Conservation (phyloP, 2,329 filamentous ascomycete species). For the Akanthomyces lecanii region DNA sequence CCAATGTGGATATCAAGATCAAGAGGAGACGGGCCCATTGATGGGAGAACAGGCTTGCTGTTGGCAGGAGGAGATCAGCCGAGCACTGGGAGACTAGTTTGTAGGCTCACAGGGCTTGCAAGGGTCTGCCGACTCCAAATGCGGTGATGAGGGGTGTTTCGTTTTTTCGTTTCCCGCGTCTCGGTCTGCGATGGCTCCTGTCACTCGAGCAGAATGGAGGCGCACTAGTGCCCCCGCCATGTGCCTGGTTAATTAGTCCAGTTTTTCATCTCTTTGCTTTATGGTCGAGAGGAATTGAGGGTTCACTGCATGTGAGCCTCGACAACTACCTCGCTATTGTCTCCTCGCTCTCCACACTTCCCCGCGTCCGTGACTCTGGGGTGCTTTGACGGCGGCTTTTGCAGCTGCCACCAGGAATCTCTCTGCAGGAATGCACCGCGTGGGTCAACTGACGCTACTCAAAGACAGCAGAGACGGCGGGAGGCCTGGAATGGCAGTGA, state of each 20-base stretch:
- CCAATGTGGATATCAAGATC: neutral
- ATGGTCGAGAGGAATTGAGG: too few species aligned
- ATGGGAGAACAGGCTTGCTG: neutral
- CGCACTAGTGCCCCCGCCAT: too few species aligned
- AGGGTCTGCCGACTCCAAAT: neutral
- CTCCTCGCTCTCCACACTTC: too few species aligned
- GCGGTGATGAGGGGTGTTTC: neutral
- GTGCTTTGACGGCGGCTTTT: neutral
- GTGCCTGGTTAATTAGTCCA: too few species aligned
- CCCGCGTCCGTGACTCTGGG: neutral
- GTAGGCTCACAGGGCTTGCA: neutral
- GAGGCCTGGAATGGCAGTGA: conserved; percentile 4
- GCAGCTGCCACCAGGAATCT: neutral
- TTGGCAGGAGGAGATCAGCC: neutral
- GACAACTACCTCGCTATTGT: too few species aligned
- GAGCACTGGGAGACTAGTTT: neutral
- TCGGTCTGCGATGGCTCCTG: neutral
- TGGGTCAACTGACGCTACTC: neutral
- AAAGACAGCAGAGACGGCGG: conserved; percentile 4
- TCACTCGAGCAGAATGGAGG: neutral
- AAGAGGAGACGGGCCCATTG: neutral
- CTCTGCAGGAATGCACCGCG: neutral
- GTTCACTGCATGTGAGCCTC: too few species aligned
- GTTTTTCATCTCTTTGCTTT: too few species aligned
- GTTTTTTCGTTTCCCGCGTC: neutral